Base-by-base conservation (phyloP, 768 basidiomycete species). In the Suillus variegatus region DNA sequence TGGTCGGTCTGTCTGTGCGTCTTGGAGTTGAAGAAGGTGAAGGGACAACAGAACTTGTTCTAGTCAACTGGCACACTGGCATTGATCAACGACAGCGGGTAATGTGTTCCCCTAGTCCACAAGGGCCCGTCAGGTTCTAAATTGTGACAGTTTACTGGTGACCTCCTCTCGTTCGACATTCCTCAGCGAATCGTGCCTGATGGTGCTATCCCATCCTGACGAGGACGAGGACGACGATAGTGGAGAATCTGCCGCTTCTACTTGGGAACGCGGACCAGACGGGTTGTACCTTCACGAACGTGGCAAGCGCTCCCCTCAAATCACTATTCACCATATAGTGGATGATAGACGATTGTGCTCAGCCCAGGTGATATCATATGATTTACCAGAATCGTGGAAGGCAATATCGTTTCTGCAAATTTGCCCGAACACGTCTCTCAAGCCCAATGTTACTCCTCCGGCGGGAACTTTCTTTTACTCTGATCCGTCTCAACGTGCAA, bases 341-440 rank as follows among this genome's bases (percentile, higher is more conserved):
- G 65, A 63, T 47, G 49, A 32, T 32, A 62, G 44, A 18, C 67
- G 70, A 2, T 67, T 64, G 13, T 58, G 60, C 18, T 60, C 66
- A 43, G 68, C 66, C 4, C 43, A 61, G 40, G 63, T 69, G 12
- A 70, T 70, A 62, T 71, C 74, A 63, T 87, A 86, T 71, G 85
- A 88, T 68, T 81, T 89, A 28, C 85, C 88, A 1, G 80, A 78
- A 46, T 76, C 78, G 36, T 89, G 86, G 87, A 75, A 68, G 55
- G 76, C 77, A 46, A 64, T 75, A 47, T 82, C 81, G 16, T 74
- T 74, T 36, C 75, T 88, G 68, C 81, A 78, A 41, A 84, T 88
- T 67, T 78, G 79, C 57, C 80, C 80, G 1, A 87, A 88, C 66
- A 76, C 75, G 14, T 80, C 84, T 46, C 77, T 82, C 9, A 77